Percentiles rank a stretch among this genome's conserved stretches.
Evolutionary conservation across 2,329 filamentous ascomycete genomes (phyloP).

Genomic region (Aspergillus sp.): DNA sequence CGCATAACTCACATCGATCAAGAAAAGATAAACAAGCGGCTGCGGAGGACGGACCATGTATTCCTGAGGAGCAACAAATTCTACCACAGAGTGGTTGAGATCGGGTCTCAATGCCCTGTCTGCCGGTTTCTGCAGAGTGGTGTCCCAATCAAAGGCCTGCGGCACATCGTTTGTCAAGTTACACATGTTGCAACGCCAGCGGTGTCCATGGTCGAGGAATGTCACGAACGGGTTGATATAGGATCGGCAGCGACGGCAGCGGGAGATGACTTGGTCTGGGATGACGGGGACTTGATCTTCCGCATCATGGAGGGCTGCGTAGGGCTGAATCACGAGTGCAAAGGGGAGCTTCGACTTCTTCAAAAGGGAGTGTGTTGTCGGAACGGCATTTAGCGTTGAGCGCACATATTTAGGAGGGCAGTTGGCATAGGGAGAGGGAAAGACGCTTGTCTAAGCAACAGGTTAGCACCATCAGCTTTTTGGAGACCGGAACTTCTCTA

Average conservation of each 20-base stretch:
- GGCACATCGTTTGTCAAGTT: slow-evolving; percentile 98
- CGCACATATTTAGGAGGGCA: slow-evolving; percentile 92
- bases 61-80: slow-evolving; percentile 96
- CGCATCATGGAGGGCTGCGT: slow-evolving; percentile 85
- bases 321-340: slow-evolving; percentile 93
- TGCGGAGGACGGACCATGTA: slow-evolving; percentile 99
- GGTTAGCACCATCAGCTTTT: slow-evolving; percentile 39
- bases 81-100: slow-evolving; percentile 93
- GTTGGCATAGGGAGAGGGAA: slow-evolving; percentile 86
- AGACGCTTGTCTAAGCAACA: slow-evolving; percentile 71
- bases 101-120: slow-evolving; percentile 91
- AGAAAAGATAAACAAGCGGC: slow-evolving; percentile 90
- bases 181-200: slow-evolving; percentile 99
- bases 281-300: slow-evolving; percentile 90
- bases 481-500: neutral
- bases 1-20: slow-evolving; percentile 91
- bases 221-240: slow-evolving; percentile 98
- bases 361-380: slow-evolving; percentile 84
- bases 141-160: slow-evolving; percentile 99
- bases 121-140: slow-evolving; percentile 82
- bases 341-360: slow-evolving; percentile 98
- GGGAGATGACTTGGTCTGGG: slow-evolving; percentile 94
- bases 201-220: slow-evolving; percentile 93
- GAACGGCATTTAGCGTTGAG: slow-evolving; percentile 90
- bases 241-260: slow-evolving; percentile 90